phyloP scores from a whole-genome alignment of 1,284 basidiomycete species.

The Ustilago sp. region DNA sequence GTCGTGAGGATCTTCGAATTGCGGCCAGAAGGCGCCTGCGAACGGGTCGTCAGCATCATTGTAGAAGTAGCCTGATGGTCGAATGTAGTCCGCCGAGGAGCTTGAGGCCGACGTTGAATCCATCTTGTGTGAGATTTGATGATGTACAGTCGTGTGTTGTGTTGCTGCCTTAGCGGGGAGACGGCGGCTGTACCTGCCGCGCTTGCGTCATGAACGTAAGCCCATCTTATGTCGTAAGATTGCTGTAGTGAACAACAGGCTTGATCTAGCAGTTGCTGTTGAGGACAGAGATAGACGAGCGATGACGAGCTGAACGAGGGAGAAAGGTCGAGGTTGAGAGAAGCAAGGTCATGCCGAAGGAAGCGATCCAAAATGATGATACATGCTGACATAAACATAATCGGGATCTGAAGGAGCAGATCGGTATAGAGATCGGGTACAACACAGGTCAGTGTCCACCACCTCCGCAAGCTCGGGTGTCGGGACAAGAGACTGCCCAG shows the following conservation, averaged over 20 bases:
- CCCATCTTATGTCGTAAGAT: too few species aligned
- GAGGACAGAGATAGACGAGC: too few species aligned
- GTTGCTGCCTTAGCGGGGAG: background rate
- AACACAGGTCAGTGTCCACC: background rate
- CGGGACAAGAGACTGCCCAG: background rate
- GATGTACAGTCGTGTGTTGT: background rate
- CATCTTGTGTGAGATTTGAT: background rate
- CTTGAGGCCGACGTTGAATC: background rate
- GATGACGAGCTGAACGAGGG: background rate
- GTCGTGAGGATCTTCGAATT: conserved; percentile 41
- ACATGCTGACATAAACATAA: too few species aligned
- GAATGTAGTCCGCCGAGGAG: conserved; percentile 1
- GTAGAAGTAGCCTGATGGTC: conserved; percentile 36
- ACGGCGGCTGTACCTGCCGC: too few species aligned
- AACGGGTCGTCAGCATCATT: conserved; percentile 29
- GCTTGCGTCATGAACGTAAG: too few species aligned
- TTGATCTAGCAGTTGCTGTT: too few species aligned
- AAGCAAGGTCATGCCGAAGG: background rate
- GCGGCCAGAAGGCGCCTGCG: conserved; percentile 45
- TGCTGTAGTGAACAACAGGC: too few species aligned
- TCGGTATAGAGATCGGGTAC: too few species aligned
- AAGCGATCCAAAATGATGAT: too few species aligned
- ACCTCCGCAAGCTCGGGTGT: background rate
- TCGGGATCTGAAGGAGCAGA: too few species aligned
- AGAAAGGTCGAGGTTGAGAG: background rate